Evolutionary conservation across 805 yeast genomes (phyloP).

Genomic region (Saccharomyces eubayanus): DNA sequence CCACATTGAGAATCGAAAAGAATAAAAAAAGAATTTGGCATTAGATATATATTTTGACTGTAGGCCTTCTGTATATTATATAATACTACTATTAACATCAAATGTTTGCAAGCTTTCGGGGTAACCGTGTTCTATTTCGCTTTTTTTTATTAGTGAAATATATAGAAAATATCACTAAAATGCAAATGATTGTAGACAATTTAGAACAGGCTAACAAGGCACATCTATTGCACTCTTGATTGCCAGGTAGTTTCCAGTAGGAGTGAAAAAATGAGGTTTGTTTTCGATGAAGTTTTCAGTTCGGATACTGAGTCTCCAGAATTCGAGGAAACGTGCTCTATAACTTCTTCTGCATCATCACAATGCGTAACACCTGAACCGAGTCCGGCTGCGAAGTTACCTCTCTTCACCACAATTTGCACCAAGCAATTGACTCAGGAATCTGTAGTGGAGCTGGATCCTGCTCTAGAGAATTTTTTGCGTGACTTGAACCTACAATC

Average conservation of each 20-base stretch:
- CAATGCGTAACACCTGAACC: not conserved
- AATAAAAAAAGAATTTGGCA: not conserved
- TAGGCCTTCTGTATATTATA: not conserved
- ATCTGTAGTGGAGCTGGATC: conserved; percentile 6
- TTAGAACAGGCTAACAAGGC: not conserved
- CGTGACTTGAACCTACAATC: conserved; percentile 10
- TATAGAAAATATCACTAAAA: not conserved
- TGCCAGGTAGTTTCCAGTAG: not conserved
- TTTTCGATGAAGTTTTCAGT: conserved; percentile 3
- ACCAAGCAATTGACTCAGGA: not conserved
- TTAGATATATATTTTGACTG: not conserved
- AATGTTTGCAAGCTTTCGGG: not conserved
- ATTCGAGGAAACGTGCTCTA: not conserved
- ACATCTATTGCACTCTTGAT: too few species aligned
- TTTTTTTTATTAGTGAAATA: not conserved
- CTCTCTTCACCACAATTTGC: not conserved
- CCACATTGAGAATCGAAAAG: not conserved
- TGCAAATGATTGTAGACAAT: not conserved
- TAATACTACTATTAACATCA: not conserved
- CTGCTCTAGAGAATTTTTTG: conserved; percentile 10
- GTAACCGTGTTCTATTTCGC: not conserved
- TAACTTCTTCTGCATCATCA: not conserved
- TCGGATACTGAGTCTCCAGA: not conserved
- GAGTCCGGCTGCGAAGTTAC: conserved; percentile 1
- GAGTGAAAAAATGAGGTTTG: conserved; percentile 1